Percentiles rank a stretch among this genome's conserved stretches.
These are phyloP conservation scores for Alloteropsis angusta DNA, from an alignment of 202 grass and related monocot genomes.

Conservation along the genomic window DNA sequence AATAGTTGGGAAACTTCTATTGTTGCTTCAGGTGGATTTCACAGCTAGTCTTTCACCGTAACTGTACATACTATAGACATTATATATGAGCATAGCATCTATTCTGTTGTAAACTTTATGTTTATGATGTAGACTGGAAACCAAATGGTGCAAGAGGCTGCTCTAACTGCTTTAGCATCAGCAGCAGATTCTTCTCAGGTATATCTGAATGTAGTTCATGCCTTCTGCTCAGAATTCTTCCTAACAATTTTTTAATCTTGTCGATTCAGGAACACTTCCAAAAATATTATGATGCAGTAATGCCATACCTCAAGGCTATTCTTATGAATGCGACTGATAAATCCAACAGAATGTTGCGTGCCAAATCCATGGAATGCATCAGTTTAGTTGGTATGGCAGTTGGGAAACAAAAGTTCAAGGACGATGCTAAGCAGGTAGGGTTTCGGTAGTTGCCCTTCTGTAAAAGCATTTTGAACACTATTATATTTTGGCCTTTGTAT, in stretches of 20 bases:
- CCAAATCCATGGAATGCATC: constrained; percentile 91
- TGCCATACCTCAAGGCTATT: constrained; percentile 85
- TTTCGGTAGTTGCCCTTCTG: background rate
- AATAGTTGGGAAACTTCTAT: constrained; percentile 62
- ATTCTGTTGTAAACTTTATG: constrained; percentile 21
- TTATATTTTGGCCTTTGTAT: background rate
- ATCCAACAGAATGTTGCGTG: constrained; percentile 77
- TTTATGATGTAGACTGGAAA: constrained; percentile 61
- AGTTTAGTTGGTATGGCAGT: constrained; percentile 82
- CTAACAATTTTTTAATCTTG: constrained; percentile 15
- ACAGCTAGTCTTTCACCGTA: constrained; percentile 12
- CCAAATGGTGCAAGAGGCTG: constrained; percentile 92
- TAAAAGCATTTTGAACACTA: background rate
- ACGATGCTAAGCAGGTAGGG: constrained; percentile 66
- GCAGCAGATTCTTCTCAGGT: constrained; percentile 79
- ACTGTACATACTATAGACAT: constrained; percentile 14
- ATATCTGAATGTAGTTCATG: constrained; percentile 17
- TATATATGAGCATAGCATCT: background rate
- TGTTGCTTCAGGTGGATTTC: constrained; percentile 58
- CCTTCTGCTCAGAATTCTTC: constrained; percentile 13
- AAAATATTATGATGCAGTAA: constrained; percentile 79
- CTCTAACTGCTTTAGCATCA: constrained; percentile 83
- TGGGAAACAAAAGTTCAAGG: constrained; percentile 82
- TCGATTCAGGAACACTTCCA: constrained; percentile 65
- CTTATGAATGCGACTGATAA: constrained; percentile 78